A percentile compares a stretch with the other conserved stretches of the same genome.
phyloP scores from a whole-genome alignment of 345 rosid species.

The Microthlaspi erraticum region DNA sequence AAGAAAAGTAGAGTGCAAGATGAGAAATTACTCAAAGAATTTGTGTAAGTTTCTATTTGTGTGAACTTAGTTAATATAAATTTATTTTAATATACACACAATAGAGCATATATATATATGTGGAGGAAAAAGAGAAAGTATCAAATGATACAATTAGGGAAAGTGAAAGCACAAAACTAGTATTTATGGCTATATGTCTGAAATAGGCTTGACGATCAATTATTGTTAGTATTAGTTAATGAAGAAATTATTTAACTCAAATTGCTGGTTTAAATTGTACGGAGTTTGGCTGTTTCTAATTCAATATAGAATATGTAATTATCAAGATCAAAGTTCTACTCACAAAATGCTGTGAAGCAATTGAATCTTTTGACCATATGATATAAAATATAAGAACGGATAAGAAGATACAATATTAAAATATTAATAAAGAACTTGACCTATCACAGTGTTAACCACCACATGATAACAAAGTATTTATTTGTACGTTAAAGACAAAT shows the following conservation, averaged over 20 bases:
- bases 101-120: not conserved
- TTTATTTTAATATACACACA: not conserved
- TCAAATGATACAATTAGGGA: slow-evolving; percentile 45
- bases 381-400: slow-evolving; percentile 29
- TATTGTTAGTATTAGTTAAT: slow-evolving; percentile 14
- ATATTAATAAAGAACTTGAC: slow-evolving; percentile 23
- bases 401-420: slow-evolving; percentile 24
- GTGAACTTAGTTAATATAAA: slow-evolving; percentile 12
- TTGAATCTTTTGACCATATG: slow-evolving; percentile 31
- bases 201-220: slow-evolving; percentile 32
- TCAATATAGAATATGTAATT: slow-evolving; percentile 23
- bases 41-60: slow-evolving; percentile 28
- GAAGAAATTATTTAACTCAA: slow-evolving; percentile 16
- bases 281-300: slow-evolving; percentile 19
- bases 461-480: slow-evolving; percentile 8
- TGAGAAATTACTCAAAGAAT: slow-evolving; percentile 14
- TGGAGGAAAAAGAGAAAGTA: slow-evolving; percentile 35
- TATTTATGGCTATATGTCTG: slow-evolving; percentile 29
- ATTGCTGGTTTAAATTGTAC: slow-evolving; percentile 15
- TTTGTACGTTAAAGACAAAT: slow-evolving; percentile 5
- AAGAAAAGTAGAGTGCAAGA: slow-evolving; percentile 17
- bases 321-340: slow-evolving; percentile 5
- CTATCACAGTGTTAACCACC: slow-evolving; percentile 32
- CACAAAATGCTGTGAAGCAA: slow-evolving; percentile 28
- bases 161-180: slow-evolving; percentile 32